phyloP scores from a whole-genome alignment of 352 stramenopile species.

The Pythium aquatile region DNA sequence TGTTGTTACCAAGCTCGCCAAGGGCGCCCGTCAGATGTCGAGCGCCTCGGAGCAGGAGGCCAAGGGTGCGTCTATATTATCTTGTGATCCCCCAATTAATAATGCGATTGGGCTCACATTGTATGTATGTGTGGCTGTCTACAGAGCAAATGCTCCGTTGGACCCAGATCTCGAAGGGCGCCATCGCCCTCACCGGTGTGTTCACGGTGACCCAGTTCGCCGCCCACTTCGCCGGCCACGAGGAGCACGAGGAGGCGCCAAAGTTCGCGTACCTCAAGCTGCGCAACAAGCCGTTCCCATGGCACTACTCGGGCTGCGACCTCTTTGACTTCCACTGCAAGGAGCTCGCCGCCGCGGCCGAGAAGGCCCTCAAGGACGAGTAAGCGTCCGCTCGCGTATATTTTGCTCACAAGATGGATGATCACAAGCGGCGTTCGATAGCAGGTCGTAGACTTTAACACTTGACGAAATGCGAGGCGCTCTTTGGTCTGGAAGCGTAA shows the following conservation, averaged over 20 bases:
- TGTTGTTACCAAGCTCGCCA: slow-evolving; percentile 46
- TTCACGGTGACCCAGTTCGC: slow-evolving; percentile 61
- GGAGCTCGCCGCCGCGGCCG: slow-evolving; percentile 52
- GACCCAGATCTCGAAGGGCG: slow-evolving; percentile 84
- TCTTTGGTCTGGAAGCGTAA: slow-evolving; percentile 5
- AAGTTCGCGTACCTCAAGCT: slow-evolving; percentile 86
- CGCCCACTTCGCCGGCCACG: slow-evolving; percentile 35
- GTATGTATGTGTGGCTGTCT: neutral
- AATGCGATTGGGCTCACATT: neutral
- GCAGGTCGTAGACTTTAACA: slow-evolving; percentile 1
- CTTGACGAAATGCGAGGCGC: slow-evolving; percentile 3
- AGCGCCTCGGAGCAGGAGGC: slow-evolving; percentile 77
- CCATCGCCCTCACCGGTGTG: slow-evolving; percentile 61
- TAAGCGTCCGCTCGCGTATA: slow-evolving; percentile 32
- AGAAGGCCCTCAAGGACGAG: slow-evolving; percentile 59
- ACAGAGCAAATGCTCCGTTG: slow-evolving; percentile 83
- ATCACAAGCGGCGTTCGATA: neutral
- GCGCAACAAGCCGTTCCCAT: slow-evolving; percentile 86
- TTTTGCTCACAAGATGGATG: slow-evolving; percentile 16
- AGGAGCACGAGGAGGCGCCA: slow-evolving; percentile 58
- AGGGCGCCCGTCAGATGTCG: slow-evolving; percentile 76
- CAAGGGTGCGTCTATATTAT: slow-evolving; percentile 47
- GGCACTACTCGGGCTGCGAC: slow-evolving; percentile 79
- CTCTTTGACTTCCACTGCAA: slow-evolving; percentile 77
- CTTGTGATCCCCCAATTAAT: neutral